Evolutionary conservation across 768 basidiomycete genomes (phyloP).

Genomic region (Artomyces pyxidatus): DNA sequence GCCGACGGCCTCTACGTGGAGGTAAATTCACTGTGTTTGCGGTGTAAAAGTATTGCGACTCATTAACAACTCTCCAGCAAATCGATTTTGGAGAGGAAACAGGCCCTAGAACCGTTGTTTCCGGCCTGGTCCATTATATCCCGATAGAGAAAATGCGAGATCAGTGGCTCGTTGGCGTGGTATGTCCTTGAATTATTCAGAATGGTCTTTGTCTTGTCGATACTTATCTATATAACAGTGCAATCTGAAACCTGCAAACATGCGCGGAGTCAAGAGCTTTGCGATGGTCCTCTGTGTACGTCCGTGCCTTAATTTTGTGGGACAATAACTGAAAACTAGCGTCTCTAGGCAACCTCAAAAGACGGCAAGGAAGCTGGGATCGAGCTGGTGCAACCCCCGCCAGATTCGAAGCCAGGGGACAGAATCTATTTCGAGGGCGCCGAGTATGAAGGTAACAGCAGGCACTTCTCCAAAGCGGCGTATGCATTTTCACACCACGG

Average conservation of each 20-base stretch:
- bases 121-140: conserved; percentile 93
- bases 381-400: conserved; percentile 86
- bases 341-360: conserved; percentile 73
- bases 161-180: conserved; percentile 76
- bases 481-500: conserved; percentile 3
- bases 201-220: not conserved
- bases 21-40: conserved; percentile 30
- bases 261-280: conserved; percentile 97
- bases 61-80: conserved; percentile 59
- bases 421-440: conserved; percentile 91
- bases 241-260: conserved; percentile 91
- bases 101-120: conserved; percentile 93
- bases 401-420: conserved; percentile 82
- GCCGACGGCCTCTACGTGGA: conserved; percentile 97
- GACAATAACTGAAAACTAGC: not conserved
- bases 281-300: conserved; percentile 94
- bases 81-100: conserved; percentile 94
- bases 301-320: conserved; percentile 8
- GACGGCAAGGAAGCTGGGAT: conserved; percentile 86
- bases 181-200: conserved; percentile 26
- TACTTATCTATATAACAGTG: conserved; percentile 36
- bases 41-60: too few relatives aligned
- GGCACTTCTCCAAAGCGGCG: not conserved
- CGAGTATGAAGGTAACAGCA: conserved; percentile 71
- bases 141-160: conserved; percentile 91